Evolutionary conservation across 805 yeast species (phyloP), one percentile per base, ranked within the genome.

Genomic region (Starmerella apicola): DNA sequence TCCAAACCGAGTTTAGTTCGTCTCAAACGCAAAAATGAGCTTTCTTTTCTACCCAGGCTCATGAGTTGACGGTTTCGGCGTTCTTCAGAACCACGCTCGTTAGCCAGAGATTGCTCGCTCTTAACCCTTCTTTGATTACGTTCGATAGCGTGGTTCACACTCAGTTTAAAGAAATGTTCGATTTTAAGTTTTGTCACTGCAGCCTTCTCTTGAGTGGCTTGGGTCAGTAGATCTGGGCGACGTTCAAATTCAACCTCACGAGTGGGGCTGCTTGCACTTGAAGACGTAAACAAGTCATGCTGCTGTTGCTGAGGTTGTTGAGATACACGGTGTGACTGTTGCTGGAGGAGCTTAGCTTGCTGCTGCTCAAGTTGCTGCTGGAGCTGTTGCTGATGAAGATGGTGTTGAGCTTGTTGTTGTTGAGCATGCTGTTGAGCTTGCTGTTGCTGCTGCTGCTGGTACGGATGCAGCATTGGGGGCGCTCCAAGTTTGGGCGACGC

Each of bases 131-230:
- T 75, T 60, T 86, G 95, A 58, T 88, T 91, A 49, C 98, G 69
- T 60, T 91, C 98, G 45, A 91, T 85, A 0, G 98, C 97, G 58
- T 85, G 93, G 39, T 74, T 72, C 22, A 86, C 93, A 15, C 86
- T 76, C 58, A 81, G 74, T 48, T 83, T 83, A 61, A 84, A 85
- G 56, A 74, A 82, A 55, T 83, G 83, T 56, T 85, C 95, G 36
- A 85, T 64, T 49, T 78, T 77, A 45, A 85, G 66, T 59, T 83
- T 84, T 32, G 82, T 76, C 2, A 88, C 82, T 0, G 93, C 76
- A 0, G 95, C 84, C 51, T 75, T 76, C 52, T 85, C 95, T 52
- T 81, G 93, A 0, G 91, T 69, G 5, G 68, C 54, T 50, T 79
- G 76, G n/a, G 81, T 71, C 51, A 84, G 68, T 52, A 71, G 62